phyloP scores from a whole-genome alignment of 768 basidiomycete species.

The Naganishia randhawae region DNA sequence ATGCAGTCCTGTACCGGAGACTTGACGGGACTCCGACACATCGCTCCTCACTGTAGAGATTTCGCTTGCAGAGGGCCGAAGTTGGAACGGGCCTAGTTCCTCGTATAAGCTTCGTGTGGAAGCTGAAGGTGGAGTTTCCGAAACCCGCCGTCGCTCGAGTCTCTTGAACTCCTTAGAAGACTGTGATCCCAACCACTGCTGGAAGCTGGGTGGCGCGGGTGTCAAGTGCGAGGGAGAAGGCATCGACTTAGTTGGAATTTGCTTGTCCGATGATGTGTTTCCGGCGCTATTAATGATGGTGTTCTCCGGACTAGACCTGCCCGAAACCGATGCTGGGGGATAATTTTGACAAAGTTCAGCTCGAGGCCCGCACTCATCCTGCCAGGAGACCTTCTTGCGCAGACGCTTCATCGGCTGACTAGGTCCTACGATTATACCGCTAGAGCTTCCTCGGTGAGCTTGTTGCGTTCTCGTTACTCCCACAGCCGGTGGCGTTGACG shows the following conservation, averaged over 20 bases:
- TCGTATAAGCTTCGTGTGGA: neutral
- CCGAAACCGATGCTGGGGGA: neutral
- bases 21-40: neutral
- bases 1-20: neutral
- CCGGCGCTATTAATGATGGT: too few relatives aligned
- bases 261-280: neutral
- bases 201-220: neutral
- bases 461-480: neutral
- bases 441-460: neutral
- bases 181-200: conserved; percentile 1
- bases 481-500: neutral
- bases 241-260: neutral
- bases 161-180: neutral
- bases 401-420: neutral
- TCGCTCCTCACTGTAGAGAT: neutral
- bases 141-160: neutral
- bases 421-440: neutral
- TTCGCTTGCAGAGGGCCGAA: neutral
- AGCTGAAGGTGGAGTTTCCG: neutral
- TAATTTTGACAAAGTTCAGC: neutral
- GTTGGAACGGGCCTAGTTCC: neutral
- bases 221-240: neutral
- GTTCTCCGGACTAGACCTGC: neutral
- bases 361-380: neutral
- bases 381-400: conserved; percentile 20